These are phyloP conservation scores for Metschnikowia rubicola DNA, from an alignment of 805 yeast species.

Conservation along the genomic window DNA sequence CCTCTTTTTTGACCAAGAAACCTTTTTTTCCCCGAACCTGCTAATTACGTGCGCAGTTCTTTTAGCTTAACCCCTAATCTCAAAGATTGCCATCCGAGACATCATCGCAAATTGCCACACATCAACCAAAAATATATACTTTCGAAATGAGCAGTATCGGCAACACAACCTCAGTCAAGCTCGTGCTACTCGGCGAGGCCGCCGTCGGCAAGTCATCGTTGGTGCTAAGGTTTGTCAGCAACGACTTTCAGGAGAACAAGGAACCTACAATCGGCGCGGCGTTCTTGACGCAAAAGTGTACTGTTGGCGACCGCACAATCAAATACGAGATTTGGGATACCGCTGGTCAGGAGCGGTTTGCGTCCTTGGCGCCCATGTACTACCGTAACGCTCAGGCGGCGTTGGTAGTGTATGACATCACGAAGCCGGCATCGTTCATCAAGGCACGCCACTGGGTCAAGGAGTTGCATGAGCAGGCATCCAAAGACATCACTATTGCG, in stretches of 20 bases:
- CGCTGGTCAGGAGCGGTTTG: slow-evolving; percentile 80
- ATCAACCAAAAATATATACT: not conserved
- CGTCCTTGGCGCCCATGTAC: slow-evolving; percentile 79
- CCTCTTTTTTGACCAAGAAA: too few relatives aligned
- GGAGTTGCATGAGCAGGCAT: slow-evolving; percentile 80
- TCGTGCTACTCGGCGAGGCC: slow-evolving; percentile 76
- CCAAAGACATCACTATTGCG: slow-evolving; percentile 69
- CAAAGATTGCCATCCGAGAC: not conserved
- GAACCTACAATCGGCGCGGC: slow-evolving; percentile 88
- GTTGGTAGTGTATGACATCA: slow-evolving; percentile 71
- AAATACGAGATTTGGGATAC: slow-evolving; percentile 86
- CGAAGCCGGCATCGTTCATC: slow-evolving; percentile 61
- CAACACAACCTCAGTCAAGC: slow-evolving; percentile 41
- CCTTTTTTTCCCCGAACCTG: too few relatives aligned
- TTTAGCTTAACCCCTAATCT: not conserved
- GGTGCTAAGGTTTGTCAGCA: slow-evolving; percentile 67
- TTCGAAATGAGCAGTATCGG: slow-evolving; percentile 5
- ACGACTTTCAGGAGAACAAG: slow-evolving; percentile 66
- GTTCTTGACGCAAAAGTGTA: slow-evolving; percentile 65
- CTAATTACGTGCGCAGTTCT: too few relatives aligned
- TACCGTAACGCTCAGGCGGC: slow-evolving; percentile 81
- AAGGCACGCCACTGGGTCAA: slow-evolving; percentile 77
- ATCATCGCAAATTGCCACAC: too few relatives aligned
- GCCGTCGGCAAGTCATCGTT: slow-evolving; percentile 78
- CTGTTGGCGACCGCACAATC: slow-evolving; percentile 50